phyloP scores from a whole-genome alignment of 371 early-diverging fungal species.

The Mortierella sp. region DNA sequence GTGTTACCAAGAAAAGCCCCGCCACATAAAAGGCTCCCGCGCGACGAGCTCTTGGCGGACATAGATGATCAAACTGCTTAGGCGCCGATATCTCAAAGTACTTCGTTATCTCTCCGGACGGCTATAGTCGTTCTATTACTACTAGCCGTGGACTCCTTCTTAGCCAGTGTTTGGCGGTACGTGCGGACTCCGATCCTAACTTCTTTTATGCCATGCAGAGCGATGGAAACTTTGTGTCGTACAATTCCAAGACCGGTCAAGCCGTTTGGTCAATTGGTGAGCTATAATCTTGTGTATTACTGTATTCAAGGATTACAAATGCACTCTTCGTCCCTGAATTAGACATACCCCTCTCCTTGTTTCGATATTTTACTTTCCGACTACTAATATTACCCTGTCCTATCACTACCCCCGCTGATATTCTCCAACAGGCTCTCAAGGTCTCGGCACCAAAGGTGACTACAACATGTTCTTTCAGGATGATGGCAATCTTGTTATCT shows the following conservation, averaged over 20 bases:
- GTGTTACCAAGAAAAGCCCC: no score
- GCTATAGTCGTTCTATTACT: not conserved
- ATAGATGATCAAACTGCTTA: no score
- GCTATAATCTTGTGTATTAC: no score
- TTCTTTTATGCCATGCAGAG: conserved; percentile 16
- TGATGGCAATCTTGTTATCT: conserved; percentile 31
- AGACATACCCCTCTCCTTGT: no score
- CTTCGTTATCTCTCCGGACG: not conserved
- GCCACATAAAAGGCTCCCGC: no score
- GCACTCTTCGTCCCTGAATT: no score
- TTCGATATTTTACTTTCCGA: no score
- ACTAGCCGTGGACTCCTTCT: not conserved
- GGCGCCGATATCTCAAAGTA: no score
- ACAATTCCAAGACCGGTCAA: not conserved
- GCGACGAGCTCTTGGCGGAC: no score
- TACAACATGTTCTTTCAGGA: conserved; percentile 21
- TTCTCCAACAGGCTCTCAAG: conserved; percentile 18
- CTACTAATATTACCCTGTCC: no score
- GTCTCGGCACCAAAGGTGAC: conserved; percentile 12
- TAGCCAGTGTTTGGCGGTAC: conserved; percentile 17
- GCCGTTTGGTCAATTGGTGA: conserved; percentile 13
- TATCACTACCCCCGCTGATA: no score
- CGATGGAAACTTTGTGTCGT: conserved; percentile 28
- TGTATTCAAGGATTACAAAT: no score
- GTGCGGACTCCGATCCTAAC: conserved; percentile 6